Evolutionary conservation across 345 rosid genomes (phyloP).

Genomic region (Citrus medica): DNA sequence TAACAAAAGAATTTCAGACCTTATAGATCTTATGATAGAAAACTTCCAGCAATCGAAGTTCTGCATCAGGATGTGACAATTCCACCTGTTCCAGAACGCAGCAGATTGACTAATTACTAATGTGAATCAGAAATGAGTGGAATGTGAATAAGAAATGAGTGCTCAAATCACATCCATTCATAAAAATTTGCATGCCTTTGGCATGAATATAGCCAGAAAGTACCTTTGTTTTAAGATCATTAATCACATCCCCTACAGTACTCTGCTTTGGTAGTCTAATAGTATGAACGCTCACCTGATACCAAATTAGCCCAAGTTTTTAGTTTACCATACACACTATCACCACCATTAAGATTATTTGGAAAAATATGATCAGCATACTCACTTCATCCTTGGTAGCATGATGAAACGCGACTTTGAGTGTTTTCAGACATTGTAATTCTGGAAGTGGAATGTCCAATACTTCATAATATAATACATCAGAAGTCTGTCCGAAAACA

Average conservation of each 20-base stretch:
- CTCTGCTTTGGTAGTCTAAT: conserved; percentile 92
- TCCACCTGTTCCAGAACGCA: conserved; percentile 64
- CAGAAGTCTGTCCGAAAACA: conserved; percentile 59
- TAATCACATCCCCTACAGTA: conserved; percentile 86
- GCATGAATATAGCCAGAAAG: conserved; percentile 1
- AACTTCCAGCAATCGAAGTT: conserved; percentile 89
- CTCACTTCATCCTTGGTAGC: conserved; percentile 84
- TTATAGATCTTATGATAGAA: conserved; percentile 93
- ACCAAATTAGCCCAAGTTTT: conserved; percentile 15
- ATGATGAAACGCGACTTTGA: conserved; percentile 82
- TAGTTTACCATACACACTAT: conserved; percentile 7
- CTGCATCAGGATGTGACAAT: conserved; percentile 79
- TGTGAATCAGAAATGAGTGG: not conserved
- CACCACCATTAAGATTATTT: not conserved
- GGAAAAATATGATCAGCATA: conserved; percentile 8
- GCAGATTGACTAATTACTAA: conserved; percentile 10
- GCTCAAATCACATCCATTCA: not conserved
- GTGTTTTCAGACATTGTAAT: conserved; percentile 81
- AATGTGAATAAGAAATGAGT: not conserved
- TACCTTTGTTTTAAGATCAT: conserved; percentile 87
- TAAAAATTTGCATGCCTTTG: conserved; percentile 9
- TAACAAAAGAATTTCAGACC: conserved; percentile 36
- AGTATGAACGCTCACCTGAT: conserved; percentile 80
- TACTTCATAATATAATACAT: conserved; percentile 91
- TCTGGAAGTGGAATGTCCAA: conserved; percentile 97